Conservation (phyloP, 2,329 filamentous ascomycete genomes). For the Xylariaceae sp. region DNA sequence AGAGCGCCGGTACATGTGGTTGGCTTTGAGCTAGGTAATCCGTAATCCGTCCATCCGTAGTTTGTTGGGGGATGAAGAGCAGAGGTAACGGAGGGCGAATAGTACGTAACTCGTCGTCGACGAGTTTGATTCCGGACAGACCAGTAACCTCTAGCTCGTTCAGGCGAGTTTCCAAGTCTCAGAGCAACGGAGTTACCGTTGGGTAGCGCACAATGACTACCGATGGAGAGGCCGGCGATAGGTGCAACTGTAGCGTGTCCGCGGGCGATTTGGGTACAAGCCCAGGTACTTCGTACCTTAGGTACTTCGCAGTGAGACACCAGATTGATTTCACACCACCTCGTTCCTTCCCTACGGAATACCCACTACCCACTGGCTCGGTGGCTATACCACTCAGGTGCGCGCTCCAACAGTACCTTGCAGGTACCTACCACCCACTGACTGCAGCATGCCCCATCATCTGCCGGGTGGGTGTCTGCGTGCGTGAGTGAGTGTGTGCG, state of each 20-base stretch:
- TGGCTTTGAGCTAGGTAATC: background rate
- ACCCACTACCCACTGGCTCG: background rate
- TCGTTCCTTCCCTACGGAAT: background rate
- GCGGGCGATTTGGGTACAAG: no score
- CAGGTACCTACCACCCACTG: no score
- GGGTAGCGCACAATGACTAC: background rate
- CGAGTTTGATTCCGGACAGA: no score
- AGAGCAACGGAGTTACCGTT: no score
- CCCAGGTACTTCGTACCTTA: background rate
- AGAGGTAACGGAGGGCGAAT: background rate
- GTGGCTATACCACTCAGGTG: no score
- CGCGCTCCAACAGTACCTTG: no score
- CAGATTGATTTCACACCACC: background rate
- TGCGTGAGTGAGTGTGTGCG: no score
- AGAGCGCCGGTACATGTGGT: constrained; percentile 9
- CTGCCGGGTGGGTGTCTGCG: no score
- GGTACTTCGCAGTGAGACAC: background rate
- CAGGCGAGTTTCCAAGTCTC: no score
- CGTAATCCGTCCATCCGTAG: background rate
- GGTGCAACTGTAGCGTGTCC: background rate
- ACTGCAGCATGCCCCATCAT: no score
- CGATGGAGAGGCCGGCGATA: background rate
- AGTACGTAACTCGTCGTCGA: no score
- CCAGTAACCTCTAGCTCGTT: no score
- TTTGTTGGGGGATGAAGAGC: background rate